Base-by-base conservation (phyloP, 306 rosid species). In the Glycyrrhiza uralensis region DNA sequence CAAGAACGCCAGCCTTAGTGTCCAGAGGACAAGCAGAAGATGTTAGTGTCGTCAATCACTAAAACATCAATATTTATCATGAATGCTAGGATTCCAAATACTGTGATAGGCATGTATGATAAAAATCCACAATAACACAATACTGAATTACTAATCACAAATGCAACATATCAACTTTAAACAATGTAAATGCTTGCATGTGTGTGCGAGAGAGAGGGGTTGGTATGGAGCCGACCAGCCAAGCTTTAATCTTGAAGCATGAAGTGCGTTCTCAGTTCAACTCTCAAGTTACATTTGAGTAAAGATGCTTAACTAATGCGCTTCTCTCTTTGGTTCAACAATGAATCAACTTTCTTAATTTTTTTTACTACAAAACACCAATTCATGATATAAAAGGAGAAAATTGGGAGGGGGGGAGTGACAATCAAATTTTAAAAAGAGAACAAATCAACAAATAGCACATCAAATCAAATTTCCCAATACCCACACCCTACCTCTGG, bases 401-500 rank as follows among this genome's bases (percentile, higher is more conserved):
- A 69, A 36, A n/a, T n/a, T n/a, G n/a, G n/a, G n/a, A n/a, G n/a
- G n/a, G n/a, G n/a, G n/a, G n/a, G n/a, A n/a, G n/a, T n/a, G n/a
- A n/a, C n/a, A n/a, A n/a, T n/a, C n/a, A n/a, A n/a, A n/a, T n/a
- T n/a, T n/a, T n/a, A n/a, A n/a, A n/a, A n/a, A n/a, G n/a, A n/a
- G n/a, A n/a, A n/a, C n/a, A n/a, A n/a, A n/a, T n/a, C n/a, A n/a
- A n/a, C n/a, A n/a, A n/a, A n/a, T n/a, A n/a, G 36, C 75, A 70
- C 32, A n/a, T 22, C 17, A 29, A 38, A 46, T 52, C 61, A 69
- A 59, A 70, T 32, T 38, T 44, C 29, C 9, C 11, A 51, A 39
- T 56, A 60, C 41, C 62, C 56, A 26, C 38, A 41, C 70, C 81
- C 74, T 69, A 90, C 96, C 96, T 88, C 55, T 86, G 83, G 10